A percentile compares a stretch with the other conserved stretches of the same genome.
Evolutionary conservation across 2,329 filamentous ascomycete species (phyloP).

Genomic region (Chrysoporthe puriensis): DNA sequence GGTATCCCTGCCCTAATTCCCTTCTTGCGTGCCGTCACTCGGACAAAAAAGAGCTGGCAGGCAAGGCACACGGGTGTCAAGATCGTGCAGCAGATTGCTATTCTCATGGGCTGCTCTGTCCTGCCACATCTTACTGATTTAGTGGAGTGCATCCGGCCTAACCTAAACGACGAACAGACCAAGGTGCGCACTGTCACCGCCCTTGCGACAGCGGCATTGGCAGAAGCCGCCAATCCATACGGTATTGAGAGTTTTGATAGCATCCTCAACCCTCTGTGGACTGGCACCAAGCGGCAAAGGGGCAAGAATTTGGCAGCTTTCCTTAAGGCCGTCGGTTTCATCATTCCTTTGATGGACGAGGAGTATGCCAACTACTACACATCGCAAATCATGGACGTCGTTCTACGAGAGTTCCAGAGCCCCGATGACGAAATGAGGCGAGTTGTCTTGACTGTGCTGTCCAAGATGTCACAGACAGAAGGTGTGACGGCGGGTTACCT

Average conservation of each 20-base stretch:
- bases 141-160: constrained; percentile 94
- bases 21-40: constrained; percentile 92
- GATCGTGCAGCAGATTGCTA: constrained; percentile 98
- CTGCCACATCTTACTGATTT: constrained; percentile 93
- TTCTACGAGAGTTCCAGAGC: constrained; percentile 92
- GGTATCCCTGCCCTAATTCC: constrained; percentile 94
- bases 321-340: constrained; percentile 95
- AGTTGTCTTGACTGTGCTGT: constrained; percentile 95
- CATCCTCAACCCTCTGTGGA: constrained; percentile 96
- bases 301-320: constrained; percentile 96
- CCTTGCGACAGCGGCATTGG: constrained; percentile 90
- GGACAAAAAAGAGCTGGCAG: constrained; percentile 99
- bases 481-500: constrained; percentile 94
- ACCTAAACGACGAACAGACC: constrained; percentile 95
- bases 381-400: constrained; percentile 97
- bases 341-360: constrained; percentile 99
- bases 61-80: constrained; percentile 97
- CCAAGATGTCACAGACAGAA: constrained; percentile 91
- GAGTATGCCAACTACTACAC: constrained; percentile 99
- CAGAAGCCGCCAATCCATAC: constrained; percentile 95
- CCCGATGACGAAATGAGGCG: constrained; percentile 99
- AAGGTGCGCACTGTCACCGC: constrained; percentile 97
- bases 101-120: constrained; percentile 97
- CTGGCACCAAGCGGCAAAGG: constrained; percentile 90
- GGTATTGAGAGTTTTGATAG: constrained; percentile 99